Evolutionary conservation across 495 filamentous ascomycete species (phyloP).

Genomic region (Penicillium flavigenum): DNA sequence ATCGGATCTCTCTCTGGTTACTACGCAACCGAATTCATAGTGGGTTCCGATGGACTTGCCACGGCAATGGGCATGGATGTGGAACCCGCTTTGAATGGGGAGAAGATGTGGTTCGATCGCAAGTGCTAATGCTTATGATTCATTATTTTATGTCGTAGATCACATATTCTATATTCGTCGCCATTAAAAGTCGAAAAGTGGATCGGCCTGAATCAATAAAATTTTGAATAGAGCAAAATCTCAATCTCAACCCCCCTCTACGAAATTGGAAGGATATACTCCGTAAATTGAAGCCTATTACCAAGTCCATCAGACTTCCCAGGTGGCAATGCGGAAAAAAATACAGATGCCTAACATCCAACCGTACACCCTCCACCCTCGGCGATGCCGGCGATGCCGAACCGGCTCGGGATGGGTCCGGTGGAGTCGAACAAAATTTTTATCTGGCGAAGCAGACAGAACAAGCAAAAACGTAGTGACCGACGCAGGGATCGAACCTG

Average conservation of each 20-base stretch:
- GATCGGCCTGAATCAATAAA: not conserved
- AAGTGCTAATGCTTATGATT: not conserved
- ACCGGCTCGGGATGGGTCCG: not conserved
- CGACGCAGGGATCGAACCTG: conserved; percentile 45
- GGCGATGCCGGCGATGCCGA: not conserved
- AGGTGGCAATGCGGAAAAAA: not conserved
- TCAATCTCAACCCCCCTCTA: too few relatives aligned
- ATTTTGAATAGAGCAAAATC: not conserved
- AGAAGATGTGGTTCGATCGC: conserved; percentile 11
- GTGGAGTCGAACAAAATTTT: conserved; percentile 13
- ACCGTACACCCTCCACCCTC: not conserved
- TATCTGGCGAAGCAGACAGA: not conserved
- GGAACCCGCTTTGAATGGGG: conserved; percentile 4
- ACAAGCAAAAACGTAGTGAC: conserved; percentile 25
- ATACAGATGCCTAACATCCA: not conserved
- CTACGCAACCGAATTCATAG: conserved; percentile 3
- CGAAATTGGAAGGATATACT: too few relatives aligned
- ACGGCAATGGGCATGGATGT: conserved; percentile 7
- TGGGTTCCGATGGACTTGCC: not conserved
- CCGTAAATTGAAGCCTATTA: not conserved
- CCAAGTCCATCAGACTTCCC: not conserved
- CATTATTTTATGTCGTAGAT: not conserved
- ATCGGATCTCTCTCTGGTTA: not conserved
- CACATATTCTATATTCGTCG: not conserved
- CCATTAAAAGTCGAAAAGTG: not conserved